Base-by-base conservation (phyloP, 2,329 filamentous ascomycete species). In the Ophiostoma quercus region DNA sequence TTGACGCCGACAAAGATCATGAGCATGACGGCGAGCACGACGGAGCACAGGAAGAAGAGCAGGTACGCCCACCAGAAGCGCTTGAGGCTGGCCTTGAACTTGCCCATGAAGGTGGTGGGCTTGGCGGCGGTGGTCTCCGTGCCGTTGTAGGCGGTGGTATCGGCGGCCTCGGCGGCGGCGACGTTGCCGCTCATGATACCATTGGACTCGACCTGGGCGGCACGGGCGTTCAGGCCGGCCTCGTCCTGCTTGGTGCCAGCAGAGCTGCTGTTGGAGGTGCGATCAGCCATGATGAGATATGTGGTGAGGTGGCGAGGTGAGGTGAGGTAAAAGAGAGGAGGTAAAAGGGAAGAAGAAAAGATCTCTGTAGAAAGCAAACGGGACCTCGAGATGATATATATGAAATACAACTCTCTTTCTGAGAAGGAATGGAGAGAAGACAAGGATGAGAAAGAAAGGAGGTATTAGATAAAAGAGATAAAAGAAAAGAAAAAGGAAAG, bases 11-110 rank as follows among this genome's bases (percentile, higher is more conserved):
- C 84, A 68, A 87, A 82, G 75, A 88, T 81, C 74, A 89, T 77
- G 54, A 88, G 79, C 54, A 85, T 80, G 22, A 90, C 82, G 51
- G 87, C 79, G 16, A 90, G 77, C 43, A 87, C 80, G 62, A 84
- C 76, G 63, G 87, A 77, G 71, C 82, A 73, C 70, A 84, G 75
- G 68, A 87, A 76, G 19, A 81, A 76, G 71, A 89, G 79, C 71
- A 88, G 76, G 74, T 88, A 82, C 72, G 82, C 74, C 87, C 87
- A 90, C 88, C 87, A 90, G 74, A 84, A 88, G 74, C 80, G 82
- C 75, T 78, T 82, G 76, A 83, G 84, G 76, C 87, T 84, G 12
- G 7, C 47, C 6, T 43, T 22, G 57, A 68, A 22, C 32, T 69
- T 57, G 32, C 25, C 60, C 47, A 25, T 29, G 19, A 47, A 41